Evolutionary conservation across 345 rosid species (phyloP), one percentile per base, ranked within the genome.

Genomic region (Eucalyptus lansdowneana): DNA sequence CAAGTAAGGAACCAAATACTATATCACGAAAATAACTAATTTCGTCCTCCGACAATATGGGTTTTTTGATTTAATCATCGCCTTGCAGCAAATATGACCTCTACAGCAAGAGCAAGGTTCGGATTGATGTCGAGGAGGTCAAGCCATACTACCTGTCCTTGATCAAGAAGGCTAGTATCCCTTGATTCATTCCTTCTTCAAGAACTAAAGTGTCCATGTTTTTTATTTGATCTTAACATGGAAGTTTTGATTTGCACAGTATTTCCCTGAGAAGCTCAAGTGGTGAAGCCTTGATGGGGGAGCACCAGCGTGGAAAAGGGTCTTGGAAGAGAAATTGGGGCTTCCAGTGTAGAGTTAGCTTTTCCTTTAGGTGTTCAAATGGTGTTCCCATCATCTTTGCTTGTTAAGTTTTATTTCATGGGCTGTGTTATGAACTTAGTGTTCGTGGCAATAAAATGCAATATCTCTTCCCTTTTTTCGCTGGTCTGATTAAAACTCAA

Each of bases 1-100:
- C 93, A 93, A 90, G 95, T 93, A 91, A 76, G 83, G 45, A 76
- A 76, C 45, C 45, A 37, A 2, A 76, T 37, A 13, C 45, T 5
- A 76, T 37, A 11, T 4, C 27, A 3, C 15, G 6, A 76, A 37
- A 44, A 37, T 87, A 62, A 37, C n/a, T 34, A 15, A 13, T 44
- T n/a, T 54, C 29, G 29, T 88, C 50, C 54, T 50, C 12, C 53
- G 2, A 11, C 47, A 76, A 37, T 37, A 37, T 76, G 54, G 9
- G 19, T 27, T 88, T 34, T 11, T 27, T 88, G 37, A 80, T 80
- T 53, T 42, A 21, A 40, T 10, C 54, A 9, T 80, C 22, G 37
- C 27, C 47, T 53, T 44, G 86, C 96, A 96, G 95, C 94, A 94
- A 94, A 89, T 94, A 94, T 88, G 96, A 94, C 87, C 95, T 94